phyloP scores from a whole-genome alignment of 257 asterid genomes.

The Coffea canephora region DNA sequence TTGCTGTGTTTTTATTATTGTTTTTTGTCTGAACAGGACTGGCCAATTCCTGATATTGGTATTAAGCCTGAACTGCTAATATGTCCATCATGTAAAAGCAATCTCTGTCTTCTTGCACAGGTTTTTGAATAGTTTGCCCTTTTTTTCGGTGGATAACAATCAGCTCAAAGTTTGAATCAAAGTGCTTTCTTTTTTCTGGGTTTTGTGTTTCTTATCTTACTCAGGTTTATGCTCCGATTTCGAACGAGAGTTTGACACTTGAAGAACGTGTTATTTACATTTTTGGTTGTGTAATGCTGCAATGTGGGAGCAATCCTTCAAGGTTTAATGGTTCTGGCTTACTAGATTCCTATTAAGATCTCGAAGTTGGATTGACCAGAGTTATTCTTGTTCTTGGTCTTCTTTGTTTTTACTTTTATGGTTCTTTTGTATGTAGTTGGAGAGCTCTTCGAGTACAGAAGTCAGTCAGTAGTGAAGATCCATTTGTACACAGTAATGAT shows the following conservation, averaged over 20 bases:
- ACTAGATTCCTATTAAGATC: constrained; percentile 1
- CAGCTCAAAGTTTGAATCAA: not conserved
- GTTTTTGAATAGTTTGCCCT: constrained; percentile 28
- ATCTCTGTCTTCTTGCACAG: constrained; percentile 75
- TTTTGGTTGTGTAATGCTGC: constrained; percentile 57
- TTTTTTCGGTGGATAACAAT: not conserved
- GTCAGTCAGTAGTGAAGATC: constrained; percentile 27
- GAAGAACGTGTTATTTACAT: constrained; percentile 72
- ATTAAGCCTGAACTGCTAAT: constrained; percentile 45
- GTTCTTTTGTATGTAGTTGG: constrained; percentile 55
- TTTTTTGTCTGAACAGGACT: constrained; percentile 47
- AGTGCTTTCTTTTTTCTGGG: not conserved
- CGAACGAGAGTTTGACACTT: constrained; percentile 31
- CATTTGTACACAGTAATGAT: constrained; percentile 22
- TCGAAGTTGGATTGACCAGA: not conserved
- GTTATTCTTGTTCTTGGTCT: not conserved
- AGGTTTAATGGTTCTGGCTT: constrained; percentile 36
- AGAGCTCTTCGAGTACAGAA: constrained; percentile 83
- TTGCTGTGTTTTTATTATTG: not conserved
- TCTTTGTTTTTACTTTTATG: not conserved
- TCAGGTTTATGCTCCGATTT: constrained; percentile 85
- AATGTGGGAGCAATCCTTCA: constrained; percentile 59
- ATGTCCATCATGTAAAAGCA: constrained; percentile 54
- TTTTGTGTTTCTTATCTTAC: constrained; percentile 2
- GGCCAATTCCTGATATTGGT: constrained; percentile 50